Base-by-base conservation (phyloP, 2,329 filamentous ascomycete species). In the Trematosphaeria pertusa region DNA sequence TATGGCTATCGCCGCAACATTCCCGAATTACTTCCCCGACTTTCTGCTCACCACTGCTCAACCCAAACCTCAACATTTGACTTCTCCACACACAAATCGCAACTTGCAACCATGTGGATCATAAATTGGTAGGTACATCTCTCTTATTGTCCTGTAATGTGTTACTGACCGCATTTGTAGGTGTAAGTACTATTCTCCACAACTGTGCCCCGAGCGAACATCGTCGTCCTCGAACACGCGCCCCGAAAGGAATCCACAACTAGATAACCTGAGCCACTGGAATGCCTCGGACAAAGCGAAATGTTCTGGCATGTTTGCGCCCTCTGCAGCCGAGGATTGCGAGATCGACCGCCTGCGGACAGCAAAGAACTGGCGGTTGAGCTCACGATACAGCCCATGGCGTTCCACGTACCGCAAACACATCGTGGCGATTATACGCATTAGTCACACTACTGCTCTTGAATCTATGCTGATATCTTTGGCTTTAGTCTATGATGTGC, bases 401-500 rank as follows among this genome's bases (percentile, higher is more conserved):
- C n/a, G n/a, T n/a, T n/a, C n/a, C n/a, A n/a, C n/a, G n/a, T n/a
- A n/a, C n/a, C n/a, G n/a, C n/a, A n/a, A n/a, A n/a, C n/a, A n/a
- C n/a, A n/a, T n/a, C n/a, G n/a, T n/a, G n/a, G n/a, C n/a, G n/a
- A n/a, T n/a, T n/a, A n/a, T n/a, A n/a, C n/a, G n/a, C n/a, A n/a
- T n/a, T n/a, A n/a, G n/a, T n/a, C 24, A 28, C 7, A 28, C 24
- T 28, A 12, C 24, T 24, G 21, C 17, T 35, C 4, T n/a, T 10
- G 28, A 22, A 59, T 32, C 8, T 38, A 32, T 26, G 33, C 45
- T 52, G 46, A 61, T 47, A 38, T 9, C 28, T n/a, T n/a, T n/a
- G 11, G 43, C 22, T 30, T 37, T 59, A 91, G 91, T 96, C 77
- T 95, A 89, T 82, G 90, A 96, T 79, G 81, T 95, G 64, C 84